Evolutionary conservation across 2,329 filamentous ascomycete genomes (phyloP), one percentile per base, ranked within the genome.

Genomic region (Fusarium euwallaceae): DNA sequence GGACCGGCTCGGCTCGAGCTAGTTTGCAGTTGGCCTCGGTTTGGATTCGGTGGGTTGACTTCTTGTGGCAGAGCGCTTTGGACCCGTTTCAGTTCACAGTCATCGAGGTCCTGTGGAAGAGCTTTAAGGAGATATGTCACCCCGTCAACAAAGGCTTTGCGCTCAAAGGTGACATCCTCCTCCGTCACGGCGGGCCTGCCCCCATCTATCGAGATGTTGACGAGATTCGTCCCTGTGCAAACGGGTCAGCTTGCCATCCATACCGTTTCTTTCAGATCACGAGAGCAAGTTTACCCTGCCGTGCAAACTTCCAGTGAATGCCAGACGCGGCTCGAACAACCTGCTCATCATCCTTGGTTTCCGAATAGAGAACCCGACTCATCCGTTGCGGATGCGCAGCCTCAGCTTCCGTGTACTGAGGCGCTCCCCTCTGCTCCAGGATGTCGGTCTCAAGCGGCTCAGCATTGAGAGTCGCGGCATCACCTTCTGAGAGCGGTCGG

Each of bases 121-220:
- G 88, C 91, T 70, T 87, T 87, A n/a, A 93, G 85, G 27, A 93
- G 84, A 79, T 92, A 92, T 4, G 88, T 87, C 5, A 92, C 81
- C 67, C 90, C 88, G 75, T 93, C 89, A 59, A 93, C 82, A 80
- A 92, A 93, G 11, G 92, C 86, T 72, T 90, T 89, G 29, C 92
- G 87, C 61, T 89, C 88, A 68, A 83, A 82, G 1, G 74, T 70
- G 7, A 74, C 67, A 29, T 78, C 74, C 53, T 79, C 76, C 4
- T 75, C 75, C 10, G 74, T 72, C 7, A 71, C 61, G 24, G 78
- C 76, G 3, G 78, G 70, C 43, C 79, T 73, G 24, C 73, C 75
- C n/a, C 77, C 77, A 27, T 80, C 78, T 11, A 79, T 66, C 24
- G 80, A 80, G 20, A 80, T 78, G 8, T 72, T 76, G 43, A 81